phyloP scores from a whole-genome alignment of 1,284 basidiomycete genomes.

The Inonotus hispidus region DNA sequence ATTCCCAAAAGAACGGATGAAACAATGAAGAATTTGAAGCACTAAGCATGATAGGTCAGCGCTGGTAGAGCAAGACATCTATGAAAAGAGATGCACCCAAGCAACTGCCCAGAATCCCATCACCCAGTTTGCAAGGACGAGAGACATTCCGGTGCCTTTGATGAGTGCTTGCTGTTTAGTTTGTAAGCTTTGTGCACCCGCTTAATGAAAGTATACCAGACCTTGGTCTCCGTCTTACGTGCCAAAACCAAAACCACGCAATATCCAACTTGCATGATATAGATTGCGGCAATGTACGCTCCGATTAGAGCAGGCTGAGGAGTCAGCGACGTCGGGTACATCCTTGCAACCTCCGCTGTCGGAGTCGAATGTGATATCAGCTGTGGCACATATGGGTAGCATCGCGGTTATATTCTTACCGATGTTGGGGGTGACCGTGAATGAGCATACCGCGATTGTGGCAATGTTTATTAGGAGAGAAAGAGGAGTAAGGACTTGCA shows the following conservation, averaged over 20 bases:
- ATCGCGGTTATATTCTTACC: conserved; percentile 34
- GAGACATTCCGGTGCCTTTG: conserved; percentile 71
- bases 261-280: conserved; percentile 69
- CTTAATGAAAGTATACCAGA: conserved; percentile 24
- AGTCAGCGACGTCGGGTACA: conserved; percentile 68
- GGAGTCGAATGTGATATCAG: too few species aligned
- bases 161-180: conserved; percentile 52
- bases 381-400: too few species aligned
- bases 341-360: conserved; percentile 46
- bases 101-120: conserved; percentile 81
- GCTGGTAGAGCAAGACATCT: background rate
- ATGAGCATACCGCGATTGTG: conserved; percentile 49
- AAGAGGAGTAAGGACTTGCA: conserved; percentile 76
- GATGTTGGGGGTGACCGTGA: conserved; percentile 51
- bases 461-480: conserved; percentile 70
- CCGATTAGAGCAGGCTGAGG: conserved; percentile 61
- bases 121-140: conserved; percentile 78
- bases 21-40: conserved; percentile 55
- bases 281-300: conserved; percentile 60
- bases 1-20: conserved; percentile 60
- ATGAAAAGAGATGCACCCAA: conserved; percentile 48
- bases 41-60: conserved; percentile 30
- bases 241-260: conserved; percentile 71
- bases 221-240: conserved; percentile 77
- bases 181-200: background rate